Conservation (phyloP, 108 stramenopile genomes). For the Fragilariopsis cylindrus region DNA sequence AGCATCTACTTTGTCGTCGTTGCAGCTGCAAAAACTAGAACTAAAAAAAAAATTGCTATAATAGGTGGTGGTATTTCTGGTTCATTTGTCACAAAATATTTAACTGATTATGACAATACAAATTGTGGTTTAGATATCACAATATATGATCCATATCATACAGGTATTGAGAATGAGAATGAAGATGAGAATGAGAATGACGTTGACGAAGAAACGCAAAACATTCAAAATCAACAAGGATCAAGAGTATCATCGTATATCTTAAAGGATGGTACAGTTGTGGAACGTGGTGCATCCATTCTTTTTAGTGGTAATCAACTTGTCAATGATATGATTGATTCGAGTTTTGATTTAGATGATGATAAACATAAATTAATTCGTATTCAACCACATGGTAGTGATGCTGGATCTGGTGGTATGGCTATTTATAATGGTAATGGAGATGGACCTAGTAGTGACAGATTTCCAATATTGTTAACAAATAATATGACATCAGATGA, state of each 20-base stretch:
- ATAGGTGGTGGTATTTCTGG: constrained; percentile 77
- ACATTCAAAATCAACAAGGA: constrained; percentile 37
- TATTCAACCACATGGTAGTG: constrained; percentile 10
- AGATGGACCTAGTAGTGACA: constrained; percentile 1
- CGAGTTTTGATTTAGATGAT: neutral
- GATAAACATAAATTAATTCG: neutral
- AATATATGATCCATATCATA: constrained; percentile 63
- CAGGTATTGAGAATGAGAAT: constrained; percentile 13
- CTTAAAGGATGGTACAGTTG: constrained; percentile 52
- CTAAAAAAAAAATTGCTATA: constrained; percentile 42
- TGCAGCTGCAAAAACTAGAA: neutral
- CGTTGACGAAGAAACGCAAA: neutral
- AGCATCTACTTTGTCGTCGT: neutral
- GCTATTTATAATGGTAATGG: constrained; percentile 23
- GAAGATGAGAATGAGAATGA: constrained; percentile 11
- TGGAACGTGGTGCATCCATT: constrained; percentile 81
- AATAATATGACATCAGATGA: constrained; percentile 1
- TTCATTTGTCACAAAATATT: constrained; percentile 65
- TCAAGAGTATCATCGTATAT: constrained; percentile 53
- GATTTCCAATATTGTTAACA: constrained; percentile 12
- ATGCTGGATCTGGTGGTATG: neutral
- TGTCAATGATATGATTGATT: constrained; percentile 29
- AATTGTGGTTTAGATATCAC: constrained; percentile 59
- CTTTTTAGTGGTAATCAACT: constrained; percentile 14
- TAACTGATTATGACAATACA: constrained; percentile 63